Percentiles rank a stretch among this genome's conserved stretches.
Evolutionary conservation across 441 rosid species (phyloP).

Genomic region (Lepidium campestre): DNA sequence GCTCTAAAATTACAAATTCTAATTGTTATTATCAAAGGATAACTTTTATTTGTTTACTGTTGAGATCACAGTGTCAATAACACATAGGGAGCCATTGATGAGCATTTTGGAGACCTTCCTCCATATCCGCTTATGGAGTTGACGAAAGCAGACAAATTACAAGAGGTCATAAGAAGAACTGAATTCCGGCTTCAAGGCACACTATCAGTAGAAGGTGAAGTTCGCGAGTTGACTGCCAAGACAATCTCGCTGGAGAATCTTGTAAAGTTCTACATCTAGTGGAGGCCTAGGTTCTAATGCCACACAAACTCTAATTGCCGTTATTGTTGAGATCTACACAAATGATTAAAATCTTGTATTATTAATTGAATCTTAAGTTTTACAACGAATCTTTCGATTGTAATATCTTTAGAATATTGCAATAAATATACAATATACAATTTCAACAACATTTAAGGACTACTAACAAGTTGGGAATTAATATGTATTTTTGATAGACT

Average conservation of each 20-base stretch:
- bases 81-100: too few relatives aligned
- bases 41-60: conserved; percentile 5
- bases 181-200: too few relatives aligned
- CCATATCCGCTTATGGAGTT: too few relatives aligned
- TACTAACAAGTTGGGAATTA: conserved; percentile 20
- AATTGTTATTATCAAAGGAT: conserved; percentile 22
- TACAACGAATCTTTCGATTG: conserved; percentile 10
- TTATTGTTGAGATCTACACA: conserved; percentile 25
- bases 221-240: too few relatives aligned
- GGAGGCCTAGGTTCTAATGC: too few relatives aligned
- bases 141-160: too few relatives aligned
- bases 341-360: conserved; percentile 6
- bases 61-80: too few relatives aligned
- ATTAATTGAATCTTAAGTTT: conserved; percentile 10
- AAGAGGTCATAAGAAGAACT: too few relatives aligned
- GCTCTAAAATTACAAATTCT: not conserved
- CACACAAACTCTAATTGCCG: conserved; percentile 23
- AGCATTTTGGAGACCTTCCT: too few relatives aligned
- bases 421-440: conserved; percentile 2
- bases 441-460: conserved; percentile 15
- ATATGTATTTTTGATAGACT: not conserved
- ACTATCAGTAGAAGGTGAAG: too few relatives aligned
- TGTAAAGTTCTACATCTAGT: too few relatives aligned
- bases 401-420: not conserved
- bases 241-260: too few relatives aligned